A percentile compares a stretch with the other conserved stretches of the same genome.
Evolutionary conservation across 768 basidiomycete genomes (phyloP).

Genomic region (Holtermannia corniformis): DNA sequence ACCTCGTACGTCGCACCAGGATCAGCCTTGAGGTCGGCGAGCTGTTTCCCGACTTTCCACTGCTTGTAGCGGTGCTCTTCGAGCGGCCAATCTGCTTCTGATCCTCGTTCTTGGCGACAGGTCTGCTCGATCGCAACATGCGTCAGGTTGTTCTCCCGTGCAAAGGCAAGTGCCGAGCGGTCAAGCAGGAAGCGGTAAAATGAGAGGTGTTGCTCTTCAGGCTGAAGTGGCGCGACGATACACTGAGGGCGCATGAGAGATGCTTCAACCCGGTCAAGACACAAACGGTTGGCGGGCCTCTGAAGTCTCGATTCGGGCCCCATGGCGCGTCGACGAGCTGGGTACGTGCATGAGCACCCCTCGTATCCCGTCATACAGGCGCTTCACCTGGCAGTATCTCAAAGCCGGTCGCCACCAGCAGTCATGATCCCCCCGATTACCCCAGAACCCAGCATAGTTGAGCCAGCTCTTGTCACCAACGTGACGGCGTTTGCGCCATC

Average conservation of each 20-base stretch:
- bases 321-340: conserved; percentile 24
- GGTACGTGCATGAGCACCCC: neutral
- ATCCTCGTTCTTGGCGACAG: conserved; percentile 15
- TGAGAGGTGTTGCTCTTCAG: neutral
- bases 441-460: conserved; percentile 29
- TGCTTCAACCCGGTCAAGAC: neutral
- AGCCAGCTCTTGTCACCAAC: conserved; percentile 21
- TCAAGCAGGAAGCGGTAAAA: conserved; percentile 19
- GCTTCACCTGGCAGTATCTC: conserved; percentile 28
- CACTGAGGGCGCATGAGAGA: conserved; percentile 10
- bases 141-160: conserved; percentile 9
- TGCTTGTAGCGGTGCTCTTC: neutral
- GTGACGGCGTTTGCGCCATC: conserved; percentile 7
- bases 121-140: conserved; percentile 22
- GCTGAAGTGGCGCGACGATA: conserved; percentile 17
- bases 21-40: neutral
- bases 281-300: conserved; percentile 21
- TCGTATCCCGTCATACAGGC: neutral
- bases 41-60: neutral
- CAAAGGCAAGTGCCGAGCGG: conserved; percentile 6
- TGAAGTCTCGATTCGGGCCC: conserved; percentile 29
- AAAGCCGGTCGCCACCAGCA: conserved; percentile 28
- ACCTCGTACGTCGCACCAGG: neutral
- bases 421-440: conserved; percentile 28
- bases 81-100: neutral